Evolutionary conservation across 495 filamentous ascomycete species (phyloP).

Genomic region (Monascus purpureus): DNA sequence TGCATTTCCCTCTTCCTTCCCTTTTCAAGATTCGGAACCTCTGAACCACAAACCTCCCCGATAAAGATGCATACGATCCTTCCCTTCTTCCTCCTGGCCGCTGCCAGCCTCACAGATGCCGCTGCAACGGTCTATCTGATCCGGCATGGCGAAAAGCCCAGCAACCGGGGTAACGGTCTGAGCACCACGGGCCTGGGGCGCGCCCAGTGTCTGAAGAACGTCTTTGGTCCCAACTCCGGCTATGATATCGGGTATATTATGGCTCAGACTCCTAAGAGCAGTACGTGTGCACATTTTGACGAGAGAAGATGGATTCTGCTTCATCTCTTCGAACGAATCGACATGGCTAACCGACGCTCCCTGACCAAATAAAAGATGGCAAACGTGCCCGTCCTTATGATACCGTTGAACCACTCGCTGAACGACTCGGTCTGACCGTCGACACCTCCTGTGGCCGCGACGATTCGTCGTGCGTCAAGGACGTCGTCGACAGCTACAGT

Average conservation of each 20-base stretch:
- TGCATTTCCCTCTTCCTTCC: too few relatives aligned
- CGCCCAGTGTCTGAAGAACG: conserved; percentile 33
- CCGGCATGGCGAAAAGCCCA: conserved; percentile 45
- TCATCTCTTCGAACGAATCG: too few relatives aligned
- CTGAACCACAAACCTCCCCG: too few relatives aligned
- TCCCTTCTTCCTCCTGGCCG: conserved; percentile 14
- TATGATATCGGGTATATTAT: conserved; percentile 42
- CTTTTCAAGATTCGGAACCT: too few relatives aligned
- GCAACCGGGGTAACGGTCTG: conserved; percentile 27
- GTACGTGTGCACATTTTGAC: too few relatives aligned
- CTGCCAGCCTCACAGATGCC: conserved; percentile 8
- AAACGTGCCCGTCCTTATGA: conserved; percentile 32
- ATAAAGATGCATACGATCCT: too few relatives aligned
- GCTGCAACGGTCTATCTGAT: conserved; percentile 38
- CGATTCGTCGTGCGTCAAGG: conserved; percentile 30
- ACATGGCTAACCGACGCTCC: too few relatives aligned
- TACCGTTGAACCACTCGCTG: conserved; percentile 36
- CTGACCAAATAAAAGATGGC: conserved; percentile 36
- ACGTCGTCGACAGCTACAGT: conserved; percentile 27
- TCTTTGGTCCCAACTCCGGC: conserved; percentile 28
- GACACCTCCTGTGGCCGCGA: conserved; percentile 36
- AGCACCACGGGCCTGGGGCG: conserved; percentile 31
- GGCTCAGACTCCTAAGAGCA: conserved; percentile 31
- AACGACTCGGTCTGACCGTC: conserved; percentile 35
- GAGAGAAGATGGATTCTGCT: too few relatives aligned